Percentiles rank a stretch among this genome's conserved stretches.
Conservation (phyloP, 805 yeast genomes). For the Priceomyces melissophilus region DNA sequence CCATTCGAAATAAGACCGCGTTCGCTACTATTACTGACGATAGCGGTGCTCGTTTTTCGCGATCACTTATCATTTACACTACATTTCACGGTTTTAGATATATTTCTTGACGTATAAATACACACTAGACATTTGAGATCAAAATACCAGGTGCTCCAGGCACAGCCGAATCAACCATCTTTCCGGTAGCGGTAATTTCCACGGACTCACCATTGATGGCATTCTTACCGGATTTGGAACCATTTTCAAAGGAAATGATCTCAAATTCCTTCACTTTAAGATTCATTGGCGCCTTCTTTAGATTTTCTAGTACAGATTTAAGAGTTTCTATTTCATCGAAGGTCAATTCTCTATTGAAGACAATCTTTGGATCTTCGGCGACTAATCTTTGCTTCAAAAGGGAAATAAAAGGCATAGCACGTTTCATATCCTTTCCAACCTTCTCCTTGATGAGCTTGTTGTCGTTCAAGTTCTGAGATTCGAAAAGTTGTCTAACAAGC, state of each 20-base stretch:
- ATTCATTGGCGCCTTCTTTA: constrained; percentile 64
- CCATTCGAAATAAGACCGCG: too few species aligned
- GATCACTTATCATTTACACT: too few species aligned
- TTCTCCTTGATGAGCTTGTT: constrained; percentile 59
- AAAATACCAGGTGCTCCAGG: constrained; percentile 93
- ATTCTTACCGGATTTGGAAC: constrained; percentile 60
- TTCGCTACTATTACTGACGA: too few species aligned
- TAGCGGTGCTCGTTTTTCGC: too few species aligned
- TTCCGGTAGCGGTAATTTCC: constrained; percentile 60
- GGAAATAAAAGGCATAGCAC: constrained; percentile 96
- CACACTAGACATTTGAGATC: constrained; percentile 54
- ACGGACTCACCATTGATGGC: constrained; percentile 66
- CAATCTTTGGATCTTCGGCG: constrained; percentile 66
- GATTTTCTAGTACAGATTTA: constrained; percentile 49
- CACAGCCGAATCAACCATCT: constrained; percentile 75
- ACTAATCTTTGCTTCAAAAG: constrained; percentile 76
- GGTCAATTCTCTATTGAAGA: constrained; percentile 84
- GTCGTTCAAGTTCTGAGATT: constrained; percentile 59
- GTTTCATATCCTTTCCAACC: constrained; percentile 88
- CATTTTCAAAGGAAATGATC: constrained; percentile 62
- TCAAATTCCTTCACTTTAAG: constrained; percentile 51
- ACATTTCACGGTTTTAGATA: too few species aligned
- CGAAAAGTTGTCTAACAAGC: constrained; percentile 74
- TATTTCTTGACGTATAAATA: too few species aligned
- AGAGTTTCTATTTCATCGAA: constrained; percentile 75